Percentiles rank a stretch among this genome's conserved stretches.
These are phyloP conservation scores for Selaginella tamariscina DNA, from an alignment of 75 land plant species.

Conservation along the genomic window DNA sequence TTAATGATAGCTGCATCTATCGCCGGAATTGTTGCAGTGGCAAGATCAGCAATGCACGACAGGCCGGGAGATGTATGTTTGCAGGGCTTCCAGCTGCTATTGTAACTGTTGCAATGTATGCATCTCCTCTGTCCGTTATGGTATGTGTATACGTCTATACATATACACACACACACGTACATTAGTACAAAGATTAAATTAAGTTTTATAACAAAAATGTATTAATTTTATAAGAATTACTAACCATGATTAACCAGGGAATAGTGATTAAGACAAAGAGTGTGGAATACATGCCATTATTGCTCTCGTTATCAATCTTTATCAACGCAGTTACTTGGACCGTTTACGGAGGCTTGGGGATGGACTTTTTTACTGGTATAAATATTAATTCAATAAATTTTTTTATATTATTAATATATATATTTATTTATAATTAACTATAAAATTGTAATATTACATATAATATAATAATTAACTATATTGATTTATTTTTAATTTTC, in stretches of 20 bases:
- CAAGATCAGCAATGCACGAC: slow-evolving; percentile 1
- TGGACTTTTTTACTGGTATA: background rate
- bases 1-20: background rate
- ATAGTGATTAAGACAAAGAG: slow-evolving; percentile 2
- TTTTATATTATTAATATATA: background rate
- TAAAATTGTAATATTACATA: background rate
- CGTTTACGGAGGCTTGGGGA: background rate
- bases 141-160: background rate
- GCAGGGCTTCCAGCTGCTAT: slow-evolving; percentile 1
- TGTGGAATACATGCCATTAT: slow-evolving; percentile 11
- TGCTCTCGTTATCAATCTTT: slow-evolving; percentile 10
- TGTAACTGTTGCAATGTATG: slow-evolving; percentile 10
- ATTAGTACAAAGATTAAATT: background rate
- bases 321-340: slow-evolving; percentile 2
- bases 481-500: background rate
- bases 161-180: background rate
- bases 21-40: background rate
- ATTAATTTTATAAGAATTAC: background rate
- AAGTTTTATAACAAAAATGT: background rate
- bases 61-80: background rate
- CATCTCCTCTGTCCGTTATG: slow-evolving; percentile 6
- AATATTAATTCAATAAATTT: background rate
- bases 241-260: background rate
- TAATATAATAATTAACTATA: background rate
- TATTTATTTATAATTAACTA: background rate